Evolutionary conservation across 768 basidiomycete species (phyloP), one percentile per base, ranked within the genome.

Genomic region (Serendipita sp.): DNA sequence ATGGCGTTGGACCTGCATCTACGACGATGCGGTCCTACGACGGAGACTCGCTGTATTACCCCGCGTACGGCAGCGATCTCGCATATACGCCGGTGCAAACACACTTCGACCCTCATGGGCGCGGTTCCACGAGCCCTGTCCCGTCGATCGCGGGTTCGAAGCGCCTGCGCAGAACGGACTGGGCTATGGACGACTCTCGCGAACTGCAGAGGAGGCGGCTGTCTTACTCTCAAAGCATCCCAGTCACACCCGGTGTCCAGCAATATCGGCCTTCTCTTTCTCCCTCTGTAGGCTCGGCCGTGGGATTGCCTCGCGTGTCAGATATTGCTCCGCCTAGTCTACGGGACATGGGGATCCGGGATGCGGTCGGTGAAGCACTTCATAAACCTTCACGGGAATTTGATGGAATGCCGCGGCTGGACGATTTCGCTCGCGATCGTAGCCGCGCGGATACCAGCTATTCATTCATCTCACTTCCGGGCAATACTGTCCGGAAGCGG

Each of bases 401-500:
- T 34, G 30, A 23, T n/a, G 16, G 35, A 11, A 10, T 32, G 56
- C 18, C 16, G 16, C 4, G 30, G 56, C 56, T 35, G n/a, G 56
- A 38, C n/a, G 56, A 36, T n/a, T 32, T 34, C 32, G 18, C 56
- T 18, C 63, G 63, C 47, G 35, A n/a, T 36, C 63, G 63, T 45
- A 64, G 63, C 36, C n/a, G 63, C 23, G n/a, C 63, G 30, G 64
- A 47, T 18, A 90, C 87, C 74, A 88, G 86, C 28, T 91, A 90
- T 72, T 85, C 88, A 0, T 91, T 91, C 68, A 87, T 91, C 46
- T 80, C 88, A 11, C 76, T 91, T 8, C 87, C 89, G 8, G 89
- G 89, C 23, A 89, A 89, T 70, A 78, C 85, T 15, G 82, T 91
- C 65, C 87, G 84, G 73, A 91, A 91, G 75, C 83, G 56, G 8